These are phyloP conservation scores for Daldinia decipiens DNA, from an alignment of 495 filamentous ascomycete species.

Conservation along the genomic window DNA sequence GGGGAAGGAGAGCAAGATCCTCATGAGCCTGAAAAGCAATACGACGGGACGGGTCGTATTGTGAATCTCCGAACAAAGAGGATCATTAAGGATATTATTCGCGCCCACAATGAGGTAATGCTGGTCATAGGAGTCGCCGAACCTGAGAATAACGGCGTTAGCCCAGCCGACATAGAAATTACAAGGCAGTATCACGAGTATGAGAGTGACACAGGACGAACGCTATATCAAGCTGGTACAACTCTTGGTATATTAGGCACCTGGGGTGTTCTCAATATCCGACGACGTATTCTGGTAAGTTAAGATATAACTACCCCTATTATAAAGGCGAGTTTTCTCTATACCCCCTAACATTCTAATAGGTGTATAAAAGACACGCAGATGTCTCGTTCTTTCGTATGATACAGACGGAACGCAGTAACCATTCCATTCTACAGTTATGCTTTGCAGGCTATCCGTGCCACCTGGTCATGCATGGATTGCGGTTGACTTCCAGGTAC, in stretches of 20 bases:
- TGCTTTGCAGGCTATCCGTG: conserved; percentile 37
- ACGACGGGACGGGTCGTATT: conserved; percentile 76
- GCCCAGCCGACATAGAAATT: conserved; percentile 42
- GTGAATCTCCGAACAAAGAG: conserved; percentile 67
- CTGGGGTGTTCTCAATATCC: conserved; percentile 64
- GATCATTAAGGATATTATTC: conserved; percentile 61
- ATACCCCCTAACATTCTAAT: conserved; percentile 29
- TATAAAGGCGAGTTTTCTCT: conserved; percentile 11
- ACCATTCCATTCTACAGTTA: conserved; percentile 45
- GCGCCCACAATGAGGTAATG: conserved; percentile 69
- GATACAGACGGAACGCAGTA: conserved; percentile 40
- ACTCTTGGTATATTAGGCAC: conserved; percentile 54
- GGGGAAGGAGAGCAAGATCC: conserved; percentile 57
- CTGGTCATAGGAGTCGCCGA: conserved; percentile 64
- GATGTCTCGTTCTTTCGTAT: conserved; percentile 53
- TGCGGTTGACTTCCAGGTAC: conserved; percentile 15
- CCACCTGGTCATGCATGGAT: conserved; percentile 22
- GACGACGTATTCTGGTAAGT: conserved; percentile 61
- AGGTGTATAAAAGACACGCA: conserved; percentile 60
- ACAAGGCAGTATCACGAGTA: conserved; percentile 49
- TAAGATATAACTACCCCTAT: neutral
- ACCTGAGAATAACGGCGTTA: conserved; percentile 51
- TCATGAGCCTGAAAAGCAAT: conserved; percentile 66
- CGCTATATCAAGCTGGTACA: conserved; percentile 51
- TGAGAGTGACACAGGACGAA: conserved; percentile 54